Base-by-base conservation (phyloP, 2,329 filamentous ascomycete species). In the Teratosphaeria epicoccoides region DNA sequence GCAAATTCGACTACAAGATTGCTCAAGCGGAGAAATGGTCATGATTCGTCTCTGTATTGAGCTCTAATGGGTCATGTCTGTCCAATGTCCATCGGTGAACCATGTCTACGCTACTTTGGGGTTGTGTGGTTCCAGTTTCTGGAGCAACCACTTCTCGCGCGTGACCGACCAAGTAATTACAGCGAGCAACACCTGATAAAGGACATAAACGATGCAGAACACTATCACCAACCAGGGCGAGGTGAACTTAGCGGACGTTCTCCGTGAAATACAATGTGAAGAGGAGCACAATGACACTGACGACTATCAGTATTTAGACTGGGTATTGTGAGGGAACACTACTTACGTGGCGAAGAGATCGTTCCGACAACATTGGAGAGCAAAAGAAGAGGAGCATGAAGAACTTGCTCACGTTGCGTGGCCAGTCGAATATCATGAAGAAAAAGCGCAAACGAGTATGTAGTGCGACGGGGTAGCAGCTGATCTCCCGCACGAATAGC, bases 391-490 rank as follows among this genome's bases (percentile, higher is more conserved):
- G 60, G 6, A 75, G 60, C 11, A 63, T 65, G 43, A 67, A 68
- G 3, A 75, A 61, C 12, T 67, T 65, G 5, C 52, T 52, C 6
- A 67, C 64, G 24, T 66, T 67, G 20, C 60, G 64, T 0, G 73
- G 73, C 51, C 73, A 75, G 37, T 70, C 67, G 20, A 66, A 66
- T 54, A 75, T 72, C 54, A 76, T 52, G 56, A 75, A 72, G 43
- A 68, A 71, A 11, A 72, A 24, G 2, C 75, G 67, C 1, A 76
- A 62, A 57, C 72, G 75, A 1, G 68, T 70, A 58, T 75, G 75
- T 55, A 74, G 72, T 2, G 72, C 73, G 45, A 76, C 71, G 14
- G 76, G 67, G 50, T 76, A 76, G 56, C 75, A 76, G 47, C 68
- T 72, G 43, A 68, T 60, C 55, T 76, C 73, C 22, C 73, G 70